Evolutionary conservation across 805 yeast genomes (phyloP).

Genomic region (Barnettozyma wickerhamii): DNA sequence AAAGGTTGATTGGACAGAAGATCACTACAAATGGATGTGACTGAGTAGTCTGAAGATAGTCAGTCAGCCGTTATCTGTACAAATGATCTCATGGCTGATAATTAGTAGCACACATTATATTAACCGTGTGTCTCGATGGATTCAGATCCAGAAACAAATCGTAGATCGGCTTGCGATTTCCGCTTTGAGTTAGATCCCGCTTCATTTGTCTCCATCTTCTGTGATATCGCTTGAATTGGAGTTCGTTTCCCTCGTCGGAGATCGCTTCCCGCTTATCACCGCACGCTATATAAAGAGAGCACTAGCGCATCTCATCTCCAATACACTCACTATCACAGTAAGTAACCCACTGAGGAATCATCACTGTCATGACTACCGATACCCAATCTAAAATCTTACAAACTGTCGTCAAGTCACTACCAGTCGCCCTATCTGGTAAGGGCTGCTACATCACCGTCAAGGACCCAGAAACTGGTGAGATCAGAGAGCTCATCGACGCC

Average conservation of each 20-base stretch:
- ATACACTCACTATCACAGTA: no score
- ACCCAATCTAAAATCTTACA: conserved; percentile 27
- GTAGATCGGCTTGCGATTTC: background rate
- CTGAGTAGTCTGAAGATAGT: no score
- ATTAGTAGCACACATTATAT: no score
- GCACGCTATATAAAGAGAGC: conserved; percentile 1
- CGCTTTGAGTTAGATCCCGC: background rate
- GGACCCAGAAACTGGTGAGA: conserved; percentile 34
- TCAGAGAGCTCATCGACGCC: conserved; percentile 35
- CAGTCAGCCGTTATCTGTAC: no score
- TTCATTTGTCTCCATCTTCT: background rate
- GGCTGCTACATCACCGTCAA: conserved; percentile 34
- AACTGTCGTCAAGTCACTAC: conserved; percentile 28
- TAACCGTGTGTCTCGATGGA: no score
- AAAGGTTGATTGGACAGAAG: no score
- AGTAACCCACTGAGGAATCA: no score
- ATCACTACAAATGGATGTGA: no score
- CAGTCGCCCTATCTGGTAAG: conserved; percentile 33
- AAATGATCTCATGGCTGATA: no score
- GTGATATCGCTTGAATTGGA: background rate
- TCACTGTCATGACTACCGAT: conserved; percentile 6
- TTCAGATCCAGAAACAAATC: no score
- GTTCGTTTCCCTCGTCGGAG: background rate
- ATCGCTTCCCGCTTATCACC: conserved; percentile 6
- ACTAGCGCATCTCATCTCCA: background rate